Evolutionary conservation across 768 basidiomycete genomes (phyloP).

Genomic region (Leccinellum rugosiceps): DNA sequence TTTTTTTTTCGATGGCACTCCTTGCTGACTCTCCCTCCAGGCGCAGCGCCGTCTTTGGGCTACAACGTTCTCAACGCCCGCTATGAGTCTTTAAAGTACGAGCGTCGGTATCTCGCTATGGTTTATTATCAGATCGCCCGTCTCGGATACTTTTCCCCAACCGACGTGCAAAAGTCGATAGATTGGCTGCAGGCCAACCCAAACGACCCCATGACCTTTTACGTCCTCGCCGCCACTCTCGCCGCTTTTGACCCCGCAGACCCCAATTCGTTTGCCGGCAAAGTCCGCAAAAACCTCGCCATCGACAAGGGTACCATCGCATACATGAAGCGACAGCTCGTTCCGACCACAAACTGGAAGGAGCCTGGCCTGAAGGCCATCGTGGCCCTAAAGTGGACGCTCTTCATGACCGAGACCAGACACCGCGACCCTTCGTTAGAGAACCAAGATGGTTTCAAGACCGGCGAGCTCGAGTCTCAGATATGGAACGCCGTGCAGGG

Average conservation of each 20-base stretch:
- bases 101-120: slow-evolving; percentile 65
- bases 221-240: slow-evolving; percentile 63
- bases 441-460: slow-evolving; percentile 60
- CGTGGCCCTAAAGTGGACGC: slow-evolving; percentile 81
- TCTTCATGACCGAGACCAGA: slow-evolving; percentile 76
- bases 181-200: slow-evolving; percentile 70
- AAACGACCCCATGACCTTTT: slow-evolving; percentile 65
- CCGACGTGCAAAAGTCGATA: slow-evolving; percentile 61
- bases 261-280: slow-evolving; percentile 44
- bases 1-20: background rate
- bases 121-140: slow-evolving; percentile 61
- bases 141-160: slow-evolving; percentile 54
- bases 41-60: slow-evolving; percentile 49
- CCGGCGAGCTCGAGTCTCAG: slow-evolving; percentile 77
- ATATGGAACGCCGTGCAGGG: slow-evolving; percentile 83
- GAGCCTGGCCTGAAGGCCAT: slow-evolving; percentile 68
- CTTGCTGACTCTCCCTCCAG: slow-evolving; percentile 27
- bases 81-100: slow-evolving; percentile 69
- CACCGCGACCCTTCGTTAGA: slow-evolving; percentile 66
- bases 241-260: slow-evolving; percentile 66
- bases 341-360: slow-evolving; percentile 57
- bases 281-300: slow-evolving; percentile 46
- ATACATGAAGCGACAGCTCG: slow-evolving; percentile 59
- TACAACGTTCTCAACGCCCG: slow-evolving; percentile 65
- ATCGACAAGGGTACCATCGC: slow-evolving; percentile 45